A percentile compares a stretch with the other conserved stretches of the same genome.
phyloP scores from a whole-genome alignment of 768 basidiomycete genomes.

The Rhizopogon vinicolor region DNA sequence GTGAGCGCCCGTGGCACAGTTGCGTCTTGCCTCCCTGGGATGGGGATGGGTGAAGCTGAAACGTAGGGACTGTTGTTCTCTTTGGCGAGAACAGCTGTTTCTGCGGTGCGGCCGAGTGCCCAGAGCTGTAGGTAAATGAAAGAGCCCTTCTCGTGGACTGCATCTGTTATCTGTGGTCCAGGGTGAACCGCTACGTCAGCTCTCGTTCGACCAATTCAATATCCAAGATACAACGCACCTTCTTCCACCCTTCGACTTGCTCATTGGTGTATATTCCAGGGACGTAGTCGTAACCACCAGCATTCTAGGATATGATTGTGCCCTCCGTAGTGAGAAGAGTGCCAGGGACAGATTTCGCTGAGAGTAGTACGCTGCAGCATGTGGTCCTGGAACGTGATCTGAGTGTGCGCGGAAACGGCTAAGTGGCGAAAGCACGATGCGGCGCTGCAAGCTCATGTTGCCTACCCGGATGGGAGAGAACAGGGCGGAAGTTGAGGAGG shows the following conservation, averaged over 20 bases:
- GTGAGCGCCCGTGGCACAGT: slow-evolving; percentile 14
- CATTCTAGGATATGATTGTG: slow-evolving; percentile 44
- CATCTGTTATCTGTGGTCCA: slow-evolving; percentile 42
- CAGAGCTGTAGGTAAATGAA: slow-evolving; percentile 46
- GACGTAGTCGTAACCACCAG: slow-evolving; percentile 43
- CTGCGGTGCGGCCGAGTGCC: slow-evolving; percentile 46
- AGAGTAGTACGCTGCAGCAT: slow-evolving; percentile 40
- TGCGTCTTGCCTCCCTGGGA: slow-evolving; percentile 7
- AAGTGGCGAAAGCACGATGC: slow-evolving; percentile 50
- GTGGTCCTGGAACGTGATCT: slow-evolving; percentile 31
- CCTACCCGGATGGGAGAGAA: slow-evolving; percentile 48
- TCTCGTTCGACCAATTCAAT: too few relatives aligned
- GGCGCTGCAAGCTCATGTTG: slow-evolving; percentile 36
- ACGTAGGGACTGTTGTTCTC: slow-evolving; percentile 27
- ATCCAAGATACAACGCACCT: slow-evolving; percentile 21
- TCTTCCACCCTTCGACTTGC: slow-evolving; percentile 51
- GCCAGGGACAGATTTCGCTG: slow-evolving; percentile 45
- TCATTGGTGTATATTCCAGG: slow-evolving; percentile 63
- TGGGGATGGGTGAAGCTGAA: slow-evolving; percentile 27
- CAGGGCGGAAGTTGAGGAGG: slow-evolving; percentile 17
- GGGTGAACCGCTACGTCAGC: neutral
- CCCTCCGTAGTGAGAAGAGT: slow-evolving; percentile 57
- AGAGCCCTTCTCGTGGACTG: slow-evolving; percentile 50
- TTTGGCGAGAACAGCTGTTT: slow-evolving; percentile 27
- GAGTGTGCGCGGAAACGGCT: slow-evolving; percentile 41